Evolutionary conservation across 73 alveolate species (phyloP).

Genomic region (Stentor roeselii): DNA sequence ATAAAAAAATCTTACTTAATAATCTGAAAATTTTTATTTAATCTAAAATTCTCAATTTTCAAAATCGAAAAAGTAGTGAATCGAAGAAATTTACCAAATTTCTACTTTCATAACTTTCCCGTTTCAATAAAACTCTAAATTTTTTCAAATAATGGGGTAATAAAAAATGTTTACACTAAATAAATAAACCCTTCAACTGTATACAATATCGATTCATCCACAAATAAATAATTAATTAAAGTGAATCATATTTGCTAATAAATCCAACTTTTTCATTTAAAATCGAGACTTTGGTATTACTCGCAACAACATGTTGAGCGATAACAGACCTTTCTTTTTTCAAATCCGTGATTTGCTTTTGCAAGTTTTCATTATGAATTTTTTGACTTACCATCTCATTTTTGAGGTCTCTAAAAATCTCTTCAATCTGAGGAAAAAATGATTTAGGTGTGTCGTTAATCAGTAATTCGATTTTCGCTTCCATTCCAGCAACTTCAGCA

Average conservation of each 20-base stretch:
- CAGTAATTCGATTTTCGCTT: not conserved
- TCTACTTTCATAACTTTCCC: no score
- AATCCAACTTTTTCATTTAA: conserved; percentile 13
- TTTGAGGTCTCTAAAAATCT: not conserved
- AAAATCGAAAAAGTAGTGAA: no score
- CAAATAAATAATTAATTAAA: no score
- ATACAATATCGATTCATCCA: no score
- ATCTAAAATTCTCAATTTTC: no score
- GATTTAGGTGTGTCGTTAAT: conserved; percentile 17
- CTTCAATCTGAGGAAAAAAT: conserved; percentile 18
- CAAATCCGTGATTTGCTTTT: conserved; percentile 16
- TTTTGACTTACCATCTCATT: not conserved
- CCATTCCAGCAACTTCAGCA: conserved; percentile 16
- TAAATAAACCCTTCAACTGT: no score
- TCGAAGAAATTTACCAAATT: no score
- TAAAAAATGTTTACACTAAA: no score
- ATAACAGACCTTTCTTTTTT: conserved; percentile 15
- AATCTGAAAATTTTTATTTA: no score
- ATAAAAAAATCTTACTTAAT: no score
- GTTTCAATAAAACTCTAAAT: no score
- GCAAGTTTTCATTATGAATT: not conserved
- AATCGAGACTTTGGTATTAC: not conserved
- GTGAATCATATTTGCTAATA: not conserved
- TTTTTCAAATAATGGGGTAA: no score
- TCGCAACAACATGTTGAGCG: not conserved